Base-by-base conservation (phyloP, 1,139 yeast species). In the Kodamaea alishanica region DNA sequence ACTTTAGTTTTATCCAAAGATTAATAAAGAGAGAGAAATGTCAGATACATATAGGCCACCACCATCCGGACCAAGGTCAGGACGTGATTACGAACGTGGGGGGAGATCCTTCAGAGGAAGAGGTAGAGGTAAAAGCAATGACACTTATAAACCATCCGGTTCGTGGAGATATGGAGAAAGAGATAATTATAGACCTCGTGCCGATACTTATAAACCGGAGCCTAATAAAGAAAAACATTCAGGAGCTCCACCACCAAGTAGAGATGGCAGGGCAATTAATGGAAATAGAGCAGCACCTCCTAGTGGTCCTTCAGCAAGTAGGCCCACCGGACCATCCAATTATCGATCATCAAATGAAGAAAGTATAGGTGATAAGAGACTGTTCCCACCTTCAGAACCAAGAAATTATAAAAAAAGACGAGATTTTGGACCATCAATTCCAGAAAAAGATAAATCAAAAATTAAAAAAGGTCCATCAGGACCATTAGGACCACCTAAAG, bases 31-130 rank as follows among this genome's bases (percentile, higher is more conserved):
- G 30, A 20, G 22, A 34, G 24, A n/a, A 26, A 70, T 70, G 76
- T 67, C 75, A 28, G 75, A 70, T 40, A 60, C 67, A 44, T 65
- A 65, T 44, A 67, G 70, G 53, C 72, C 67, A 48, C 74, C 69
- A 12, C 65, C 70, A 30, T 42, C 61, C 1, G 71, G 70, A 5
- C 70, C 71, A 2, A 61, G 56, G 39, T 64, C 46, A 26, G 42
- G 24, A 9, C 28, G 40, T n/a, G 42, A 36, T 9, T 24, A 28
- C 35, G 23, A 31, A 11, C 30, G 35, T 3, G 34, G 35, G 12
- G 41, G 35, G 3, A 15, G 20, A 15, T 15, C 20, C 3, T 11
- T 10, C 33, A 8, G 30, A 26, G 15, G 39, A 29, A 26, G 26
- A 25, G 26, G 27, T 26, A 28, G 33, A 33, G 35, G 30, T 4